phyloP scores from a whole-genome alignment of 768 basidiomycete species.

The Suillus tomentosus region DNA sequence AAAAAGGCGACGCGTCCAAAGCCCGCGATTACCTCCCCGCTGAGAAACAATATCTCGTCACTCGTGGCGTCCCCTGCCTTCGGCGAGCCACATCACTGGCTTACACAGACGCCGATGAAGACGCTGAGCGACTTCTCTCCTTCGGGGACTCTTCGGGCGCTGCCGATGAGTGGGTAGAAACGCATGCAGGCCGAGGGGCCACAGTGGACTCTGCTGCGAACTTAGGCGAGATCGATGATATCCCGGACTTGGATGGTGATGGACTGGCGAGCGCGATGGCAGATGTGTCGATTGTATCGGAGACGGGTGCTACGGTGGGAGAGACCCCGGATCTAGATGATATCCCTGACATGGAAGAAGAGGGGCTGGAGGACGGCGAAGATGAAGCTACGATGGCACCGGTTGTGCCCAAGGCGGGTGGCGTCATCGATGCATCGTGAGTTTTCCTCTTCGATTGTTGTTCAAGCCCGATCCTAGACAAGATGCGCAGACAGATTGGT shows the following conservation, averaged over 20 bases:
- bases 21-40: conserved; percentile 89
- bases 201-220: conserved; percentile 55
- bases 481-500: conserved; percentile 52
- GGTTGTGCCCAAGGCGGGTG: conserved; percentile 53
- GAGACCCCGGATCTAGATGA: conserved; percentile 95
- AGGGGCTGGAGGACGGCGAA: conserved; percentile 82
- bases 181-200: conserved; percentile 79
- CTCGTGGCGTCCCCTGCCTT: conserved; percentile 94
- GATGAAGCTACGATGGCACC: conserved; percentile 84
- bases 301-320: conserved; percentile 34
- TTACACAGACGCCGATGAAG: conserved; percentile 95
- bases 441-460: conserved; percentile 21
- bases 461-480: conserved; percentile 11
- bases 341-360: conserved; percentile 99
- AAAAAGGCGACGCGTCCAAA: conserved; percentile 87
- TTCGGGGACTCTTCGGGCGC: conserved; percentile 68
- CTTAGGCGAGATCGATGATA: conserved; percentile 75
- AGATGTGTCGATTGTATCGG: conserved; percentile 44
- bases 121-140: conserved; percentile 87
- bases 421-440: conserved; percentile 52
- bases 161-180: conserved; percentile 97
- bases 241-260: conserved; percentile 78
- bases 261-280: conserved; percentile 47
- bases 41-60: conserved; percentile 97
- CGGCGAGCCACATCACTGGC: conserved; percentile 90